Evolutionary conservation across 768 basidiomycete genomes (phyloP).

Genomic region (Tylopilus balloui): DNA sequence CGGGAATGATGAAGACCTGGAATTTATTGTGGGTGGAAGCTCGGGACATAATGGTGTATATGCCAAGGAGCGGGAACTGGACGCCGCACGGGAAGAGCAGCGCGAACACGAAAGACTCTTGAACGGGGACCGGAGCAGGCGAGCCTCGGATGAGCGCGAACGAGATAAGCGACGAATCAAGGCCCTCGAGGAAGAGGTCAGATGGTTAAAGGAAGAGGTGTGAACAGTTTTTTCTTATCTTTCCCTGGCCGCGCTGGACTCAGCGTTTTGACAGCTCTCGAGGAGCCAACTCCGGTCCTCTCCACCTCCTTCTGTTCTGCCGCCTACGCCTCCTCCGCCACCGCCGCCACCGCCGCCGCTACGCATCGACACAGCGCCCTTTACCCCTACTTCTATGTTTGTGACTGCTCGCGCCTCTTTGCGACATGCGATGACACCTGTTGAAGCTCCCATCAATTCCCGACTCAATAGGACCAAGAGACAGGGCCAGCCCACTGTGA

Average conservation of each 20-base stretch:
- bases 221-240: not conserved
- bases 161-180: constrained; percentile 61
- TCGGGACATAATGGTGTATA: constrained; percentile 46
- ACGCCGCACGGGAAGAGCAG: constrained; percentile 51
- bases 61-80: constrained; percentile 62
- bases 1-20: constrained; percentile 23
- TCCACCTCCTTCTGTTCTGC: constrained; percentile 10
- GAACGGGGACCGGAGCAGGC: constrained; percentile 34
- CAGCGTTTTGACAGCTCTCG: constrained; percentile 39
- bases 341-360: constrained; percentile 32
- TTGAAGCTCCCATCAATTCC: constrained; percentile 62
- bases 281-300: constrained; percentile 30
- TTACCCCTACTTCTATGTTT: constrained; percentile 40
- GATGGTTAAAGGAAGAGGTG: constrained; percentile 55
- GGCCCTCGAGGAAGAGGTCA: constrained; percentile 63
- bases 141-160: constrained; percentile 39
- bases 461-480: constrained; percentile 35
- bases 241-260: not conserved
- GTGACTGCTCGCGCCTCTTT: constrained; percentile 61
- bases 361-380: constrained; percentile 30
- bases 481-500: constrained; percentile 61
- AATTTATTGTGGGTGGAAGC: constrained; percentile 34
- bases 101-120: constrained; percentile 39
- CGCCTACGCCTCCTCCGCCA: constrained; percentile 44
- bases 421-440: constrained; percentile 47